Percentiles rank a stretch among this genome's conserved stretches.
phyloP scores from a whole-genome alignment of 2,329 filamentous ascomycete species.

The Aspergillaceae sp. region DNA sequence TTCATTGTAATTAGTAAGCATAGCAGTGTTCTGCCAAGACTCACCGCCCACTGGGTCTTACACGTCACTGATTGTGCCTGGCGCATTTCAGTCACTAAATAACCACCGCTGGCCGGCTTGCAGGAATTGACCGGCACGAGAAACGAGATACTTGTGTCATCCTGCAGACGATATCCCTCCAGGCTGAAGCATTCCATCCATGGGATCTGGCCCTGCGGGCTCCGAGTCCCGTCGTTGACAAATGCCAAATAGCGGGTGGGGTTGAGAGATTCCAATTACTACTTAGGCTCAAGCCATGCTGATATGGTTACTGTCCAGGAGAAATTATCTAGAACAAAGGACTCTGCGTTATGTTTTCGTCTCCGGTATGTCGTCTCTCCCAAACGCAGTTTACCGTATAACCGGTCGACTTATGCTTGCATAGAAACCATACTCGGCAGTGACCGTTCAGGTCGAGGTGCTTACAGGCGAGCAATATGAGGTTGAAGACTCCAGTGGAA shows the following conservation, averaged over 20 bases:
- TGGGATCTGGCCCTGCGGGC: slow-evolving; percentile 4
- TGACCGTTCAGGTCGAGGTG: slow-evolving; percentile 85
- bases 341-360: slow-evolving; percentile 27
- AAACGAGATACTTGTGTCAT: neutral
- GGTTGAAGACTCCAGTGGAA: slow-evolving; percentile 82
- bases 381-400: no score
- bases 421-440: slow-evolving; percentile 81
- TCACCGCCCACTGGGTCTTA: no score
- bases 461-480: slow-evolving; percentile 84
- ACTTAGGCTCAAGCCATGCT: neutral
- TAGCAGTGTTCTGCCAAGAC: no score
- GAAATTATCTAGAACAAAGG: neutral
- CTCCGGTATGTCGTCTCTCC: slow-evolving; percentile 16
- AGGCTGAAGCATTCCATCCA: slow-evolving; percentile 6
- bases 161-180: neutral
- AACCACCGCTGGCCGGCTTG: no score
- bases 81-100: no score
- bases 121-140: no score
- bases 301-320: no score
- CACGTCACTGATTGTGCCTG: no score
- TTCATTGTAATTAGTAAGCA: no score
- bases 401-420: neutral
- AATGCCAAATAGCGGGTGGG: no score
- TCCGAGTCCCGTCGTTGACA: slow-evolving; percentile 1
- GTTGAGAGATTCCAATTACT: no score